phyloP scores from a whole-genome alignment of 2,329 filamentous ascomycete genomes.

The Diaporthe citri region DNA sequence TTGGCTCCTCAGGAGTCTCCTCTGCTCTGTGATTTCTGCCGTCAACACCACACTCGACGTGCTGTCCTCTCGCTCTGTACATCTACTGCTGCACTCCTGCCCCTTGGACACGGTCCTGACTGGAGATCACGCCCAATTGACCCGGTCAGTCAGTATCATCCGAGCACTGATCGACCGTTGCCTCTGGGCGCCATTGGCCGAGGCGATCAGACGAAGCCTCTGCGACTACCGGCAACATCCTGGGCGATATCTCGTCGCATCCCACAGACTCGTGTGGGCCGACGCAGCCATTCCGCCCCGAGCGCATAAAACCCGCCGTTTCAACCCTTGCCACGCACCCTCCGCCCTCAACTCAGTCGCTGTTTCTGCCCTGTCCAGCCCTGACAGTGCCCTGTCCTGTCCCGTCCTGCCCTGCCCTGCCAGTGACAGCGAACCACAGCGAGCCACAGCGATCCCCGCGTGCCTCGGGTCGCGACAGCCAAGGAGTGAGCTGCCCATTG shows the following conservation, averaged over 20 bases:
- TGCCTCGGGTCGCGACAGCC: constrained; percentile 28
- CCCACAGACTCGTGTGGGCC: constrained; percentile 23
- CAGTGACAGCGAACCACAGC: neutral
- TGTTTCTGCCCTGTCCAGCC: constrained; percentile 13
- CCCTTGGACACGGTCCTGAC: constrained; percentile 11
- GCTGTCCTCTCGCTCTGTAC: constrained; percentile 4
- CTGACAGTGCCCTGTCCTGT: constrained; percentile 11
- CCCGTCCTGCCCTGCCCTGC: constrained; percentile 8
- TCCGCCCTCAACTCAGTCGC: constrained; percentile 1
- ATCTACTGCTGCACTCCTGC: constrained; percentile 5
- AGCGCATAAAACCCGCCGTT: constrained; percentile 32
- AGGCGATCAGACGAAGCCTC: constrained; percentile 31
- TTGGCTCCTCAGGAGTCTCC: neutral
- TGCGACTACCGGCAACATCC: constrained; percentile 21
- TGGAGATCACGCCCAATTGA: constrained; percentile 19
- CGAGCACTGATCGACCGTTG: constrained; percentile 25
- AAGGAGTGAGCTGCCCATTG: constrained; percentile 19
- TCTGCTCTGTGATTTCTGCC: neutral
- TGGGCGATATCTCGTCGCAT: constrained; percentile 26
- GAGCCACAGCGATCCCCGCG: constrained; percentile 10
- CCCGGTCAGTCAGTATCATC: constrained; percentile 15
- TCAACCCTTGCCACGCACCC: constrained; percentile 29
- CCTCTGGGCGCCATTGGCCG: constrained; percentile 24
- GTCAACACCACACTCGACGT: constrained; percentile 19
- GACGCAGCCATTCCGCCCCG: constrained; percentile 31